These are phyloP conservation scores for Dalbergia cochinchinensis DNA, from an alignment of 306 rosid genomes.

Conservation along the genomic window DNA sequence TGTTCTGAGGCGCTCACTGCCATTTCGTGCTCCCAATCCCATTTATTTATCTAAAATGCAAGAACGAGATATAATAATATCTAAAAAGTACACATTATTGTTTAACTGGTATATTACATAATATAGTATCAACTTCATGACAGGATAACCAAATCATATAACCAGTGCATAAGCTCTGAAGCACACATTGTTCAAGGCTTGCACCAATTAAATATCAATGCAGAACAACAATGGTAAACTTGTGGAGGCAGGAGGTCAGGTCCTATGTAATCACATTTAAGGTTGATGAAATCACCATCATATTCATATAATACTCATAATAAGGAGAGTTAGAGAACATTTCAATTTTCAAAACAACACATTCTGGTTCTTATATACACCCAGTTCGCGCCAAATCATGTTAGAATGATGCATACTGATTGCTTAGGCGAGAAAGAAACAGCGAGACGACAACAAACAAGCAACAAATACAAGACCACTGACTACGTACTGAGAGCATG, in stretches of 20 bases:
- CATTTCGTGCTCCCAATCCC: conserved; percentile 53
- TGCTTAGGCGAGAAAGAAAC: no score
- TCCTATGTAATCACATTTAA: background rate
- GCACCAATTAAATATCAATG: background rate
- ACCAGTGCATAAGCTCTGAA: conserved; percentile 18
- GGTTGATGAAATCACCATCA: background rate
- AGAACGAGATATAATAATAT: background rate
- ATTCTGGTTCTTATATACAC: background rate
- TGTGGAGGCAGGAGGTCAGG: background rate
- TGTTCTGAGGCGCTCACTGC: conserved; percentile 69
- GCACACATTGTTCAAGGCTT: conserved; percentile 5
- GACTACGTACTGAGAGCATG: no score
- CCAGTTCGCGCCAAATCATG: background rate
- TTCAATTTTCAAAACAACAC: background rate
- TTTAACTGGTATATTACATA: background rate
- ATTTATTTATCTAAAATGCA: conserved; percentile 45
- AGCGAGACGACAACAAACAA: no score
- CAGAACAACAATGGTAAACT: conserved; percentile 9
- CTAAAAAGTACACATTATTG: background rate
- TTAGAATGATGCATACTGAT: background rate
- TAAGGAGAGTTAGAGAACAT: background rate
- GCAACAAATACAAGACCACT: no score
- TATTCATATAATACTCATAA: background rate
- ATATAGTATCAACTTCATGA: background rate
- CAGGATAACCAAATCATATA: background rate